These are phyloP conservation scores for Scheffersomyces stambukii DNA, from an alignment of 1,139 yeast species.

Conservation along the genomic window DNA sequence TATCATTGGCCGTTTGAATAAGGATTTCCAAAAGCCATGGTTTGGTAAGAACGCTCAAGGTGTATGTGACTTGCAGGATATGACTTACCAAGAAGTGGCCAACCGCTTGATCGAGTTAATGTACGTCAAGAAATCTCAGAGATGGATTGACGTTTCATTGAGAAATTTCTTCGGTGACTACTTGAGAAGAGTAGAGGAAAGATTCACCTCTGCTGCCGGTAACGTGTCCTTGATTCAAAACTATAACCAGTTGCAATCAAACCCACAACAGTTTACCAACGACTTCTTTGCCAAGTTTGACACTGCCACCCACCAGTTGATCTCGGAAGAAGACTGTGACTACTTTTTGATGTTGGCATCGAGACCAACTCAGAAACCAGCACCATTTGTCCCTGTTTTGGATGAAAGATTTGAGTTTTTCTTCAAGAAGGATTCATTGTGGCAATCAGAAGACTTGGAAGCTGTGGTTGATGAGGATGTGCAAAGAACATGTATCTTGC, in stretches of 20 bases:
- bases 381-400: conserved; percentile 93
- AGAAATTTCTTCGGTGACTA: conserved; percentile 85
- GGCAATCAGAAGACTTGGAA: conserved; percentile 98
- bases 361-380: conserved; percentile 90
- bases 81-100: conserved; percentile 94
- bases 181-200: conserved; percentile 94
- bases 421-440: conserved; percentile 96
- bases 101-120: conserved; percentile 82
- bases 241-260: conserved; percentile 56
- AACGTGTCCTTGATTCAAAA: conserved; percentile 69
- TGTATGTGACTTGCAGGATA: conserved; percentile 86
- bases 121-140: conserved; percentile 71
- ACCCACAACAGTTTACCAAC: conserved; percentile 59
- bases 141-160: conserved; percentile 87
- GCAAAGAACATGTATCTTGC: conserved; percentile 95
- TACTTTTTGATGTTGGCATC: conserved; percentile 82
- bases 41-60: conserved; percentile 76
- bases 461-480: conserved; percentile 96
- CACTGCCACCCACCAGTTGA: conserved; percentile 70
- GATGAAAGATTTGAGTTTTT: conserved; percentile 92
- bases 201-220: conserved; percentile 63
- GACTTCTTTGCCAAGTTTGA: conserved; percentile 66
- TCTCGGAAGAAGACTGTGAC: conserved; percentile 95
- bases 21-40: conserved; percentile 98
- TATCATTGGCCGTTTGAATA: conserved; percentile 79